These are phyloP conservation scores for Fusarium sulawesiense DNA, from an alignment of 2,329 filamentous ascomycete species.

Conservation along the genomic window DNA sequence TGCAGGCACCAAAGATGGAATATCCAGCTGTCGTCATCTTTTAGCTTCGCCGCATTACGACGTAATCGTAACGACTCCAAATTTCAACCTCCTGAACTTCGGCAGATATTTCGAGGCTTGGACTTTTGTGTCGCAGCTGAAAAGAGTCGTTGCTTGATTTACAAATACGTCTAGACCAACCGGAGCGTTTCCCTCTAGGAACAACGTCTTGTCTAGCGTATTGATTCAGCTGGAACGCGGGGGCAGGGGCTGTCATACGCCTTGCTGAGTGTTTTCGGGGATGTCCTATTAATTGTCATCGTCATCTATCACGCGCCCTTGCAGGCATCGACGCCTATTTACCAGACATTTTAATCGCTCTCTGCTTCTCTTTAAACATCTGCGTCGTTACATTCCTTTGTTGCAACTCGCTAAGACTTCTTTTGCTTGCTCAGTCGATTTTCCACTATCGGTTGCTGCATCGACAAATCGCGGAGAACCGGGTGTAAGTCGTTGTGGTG, in stretches of 20 bases:
- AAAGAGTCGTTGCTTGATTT: constrained; percentile 19
- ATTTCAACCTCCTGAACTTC: constrained; percentile 5
- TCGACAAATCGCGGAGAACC: constrained; percentile 37
- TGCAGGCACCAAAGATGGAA: constrained; percentile 17
- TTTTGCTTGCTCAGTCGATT: constrained; percentile 10
- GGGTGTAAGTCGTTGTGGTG: constrained; percentile 35
- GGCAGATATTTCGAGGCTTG: constrained; percentile 12
- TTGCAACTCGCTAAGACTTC: constrained; percentile 8
- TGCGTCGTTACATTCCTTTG: constrained; percentile 10
- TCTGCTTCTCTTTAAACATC: background rate
- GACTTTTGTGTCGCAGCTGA: constrained; percentile 2
- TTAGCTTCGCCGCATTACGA: constrained; percentile 29
- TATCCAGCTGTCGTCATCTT: constrained; percentile 30
- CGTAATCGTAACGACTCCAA: constrained; percentile 14
- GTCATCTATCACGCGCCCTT: constrained; percentile 36
- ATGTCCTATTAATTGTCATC: constrained; percentile 32
- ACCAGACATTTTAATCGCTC: background rate
- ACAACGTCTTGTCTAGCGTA: constrained; percentile 11
- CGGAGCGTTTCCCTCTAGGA: constrained; percentile 9
- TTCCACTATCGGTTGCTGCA: constrained; percentile 31
- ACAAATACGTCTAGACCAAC: constrained; percentile 15
- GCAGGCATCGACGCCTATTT: background rate
- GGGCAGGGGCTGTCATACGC: constrained; percentile 1
- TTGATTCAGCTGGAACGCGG: constrained; percentile 16
- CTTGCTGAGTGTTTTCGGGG: background rate